Base-by-base conservation (phyloP, 2,329 filamentous ascomycete species). In the Pseudophaeomoniella oleicola region DNA sequence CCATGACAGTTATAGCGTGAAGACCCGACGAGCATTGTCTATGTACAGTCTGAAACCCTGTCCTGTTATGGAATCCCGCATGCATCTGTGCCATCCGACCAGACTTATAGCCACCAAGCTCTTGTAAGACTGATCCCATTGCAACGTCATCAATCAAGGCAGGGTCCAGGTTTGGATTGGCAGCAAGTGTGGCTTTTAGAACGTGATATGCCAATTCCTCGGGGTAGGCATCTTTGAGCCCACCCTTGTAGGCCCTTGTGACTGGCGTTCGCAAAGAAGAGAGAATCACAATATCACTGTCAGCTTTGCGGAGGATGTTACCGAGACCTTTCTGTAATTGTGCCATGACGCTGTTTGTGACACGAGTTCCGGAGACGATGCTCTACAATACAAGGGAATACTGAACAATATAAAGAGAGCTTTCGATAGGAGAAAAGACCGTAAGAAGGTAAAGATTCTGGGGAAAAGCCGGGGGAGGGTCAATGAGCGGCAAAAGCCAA, bases 31-130 rank as follows among this genome's bases (percentile, higher is more conserved):
- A 75, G 58, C 87, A 94, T 11, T 87, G 86, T 29, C 88, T 72
- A 63, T 94, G 94, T 46, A 90, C 74, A 0, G 87, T 94, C 62
- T 86, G 80, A 48, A 94, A 78, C 11, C 75, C 71, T 1, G 83
- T 86, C 1, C 70, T 69, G 45, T 71, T 71, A 12, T 81, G 71
- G 52, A 78, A 83, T 19, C 85, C 85, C 39, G 79, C 78, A 61
- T 93, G 83, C 59, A 86, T 81, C 49, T 88, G 73, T 32, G 85
- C 85, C 83, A 92, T 93, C 45, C 87, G 81, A 1, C 81, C 85
- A 0, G 86, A 86, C 66, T 94, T 94, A 47, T 74, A 78, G 39
- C 87, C 87, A 45, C 87, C 87, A 11, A 94, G 79, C 58, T 94
- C 86, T 17, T 84, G 85, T 37, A 94, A 75, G 3, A 94, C 87